phyloP scores from a whole-genome alignment of 2,329 filamentous ascomycete genomes.

The Colletotrichum abscissum region DNA sequence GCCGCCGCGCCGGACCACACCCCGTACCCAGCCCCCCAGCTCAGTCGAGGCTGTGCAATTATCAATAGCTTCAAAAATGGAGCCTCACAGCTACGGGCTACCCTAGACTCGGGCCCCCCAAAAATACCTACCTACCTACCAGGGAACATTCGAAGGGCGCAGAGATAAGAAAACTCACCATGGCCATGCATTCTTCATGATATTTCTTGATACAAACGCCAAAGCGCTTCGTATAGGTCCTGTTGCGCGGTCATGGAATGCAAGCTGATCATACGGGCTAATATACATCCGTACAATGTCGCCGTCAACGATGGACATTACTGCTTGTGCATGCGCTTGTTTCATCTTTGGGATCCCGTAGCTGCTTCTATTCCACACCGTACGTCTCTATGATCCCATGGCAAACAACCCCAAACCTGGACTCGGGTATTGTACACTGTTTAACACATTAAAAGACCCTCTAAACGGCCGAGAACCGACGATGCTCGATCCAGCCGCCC shows the following conservation, averaged over 20 bases:
- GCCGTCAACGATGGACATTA: not conserved
- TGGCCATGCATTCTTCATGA: not conserved
- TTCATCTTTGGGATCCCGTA: not conserved
- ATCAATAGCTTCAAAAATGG: slow-evolving; percentile 29
- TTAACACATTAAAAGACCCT: slow-evolving; percentile 26
- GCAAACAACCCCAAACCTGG: slow-evolving; percentile 34
- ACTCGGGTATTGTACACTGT: slow-evolving; percentile 36
- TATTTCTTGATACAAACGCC: too few relatives aligned
- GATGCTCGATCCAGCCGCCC: slow-evolving; percentile 6
- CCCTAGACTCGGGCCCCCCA: not conserved
- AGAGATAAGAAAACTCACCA: not conserved
- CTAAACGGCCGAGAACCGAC: slow-evolving; percentile 8
- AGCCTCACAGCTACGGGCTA: not conserved
- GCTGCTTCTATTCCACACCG: slow-evolving; percentile 17
- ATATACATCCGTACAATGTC: not conserved
- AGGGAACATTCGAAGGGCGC: not conserved
- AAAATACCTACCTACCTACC: not conserved
- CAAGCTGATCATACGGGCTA: not conserved
- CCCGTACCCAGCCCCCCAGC: not conserved
- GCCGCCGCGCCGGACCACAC: slow-evolving; percentile 14
- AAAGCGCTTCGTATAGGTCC: not conserved
- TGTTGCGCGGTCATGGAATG: too few relatives aligned
- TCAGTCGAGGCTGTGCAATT: slow-evolving; percentile 24
- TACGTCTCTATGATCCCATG: slow-evolving; percentile 19
- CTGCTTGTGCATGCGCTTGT: not conserved